Evolutionary conservation across 441 rosid genomes (phyloP).

Genomic region (Syzygium malaccense): DNA sequence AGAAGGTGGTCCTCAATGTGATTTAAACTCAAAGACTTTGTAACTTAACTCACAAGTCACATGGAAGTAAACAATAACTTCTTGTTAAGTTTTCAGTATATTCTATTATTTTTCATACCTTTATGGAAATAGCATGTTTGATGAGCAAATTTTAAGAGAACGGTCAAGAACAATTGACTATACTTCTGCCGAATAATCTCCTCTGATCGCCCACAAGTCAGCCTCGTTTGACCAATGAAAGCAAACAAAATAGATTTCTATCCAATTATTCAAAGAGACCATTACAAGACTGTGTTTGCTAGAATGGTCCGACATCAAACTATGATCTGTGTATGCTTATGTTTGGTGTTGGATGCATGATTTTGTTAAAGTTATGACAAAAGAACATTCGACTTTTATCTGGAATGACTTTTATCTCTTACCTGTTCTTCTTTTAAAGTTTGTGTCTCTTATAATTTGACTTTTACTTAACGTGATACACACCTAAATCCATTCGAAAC

Average conservation of each 20-base stretch:
- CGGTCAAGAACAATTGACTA: not conserved
- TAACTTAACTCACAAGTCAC: not conserved
- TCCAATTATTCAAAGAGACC: not conserved
- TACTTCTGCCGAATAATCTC: not conserved
- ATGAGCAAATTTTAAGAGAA: not conserved
- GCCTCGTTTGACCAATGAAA: not conserved
- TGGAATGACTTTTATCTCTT: not conserved
- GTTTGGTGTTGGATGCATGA: not conserved
- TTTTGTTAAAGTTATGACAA: not conserved
- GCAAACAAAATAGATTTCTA: not conserved
- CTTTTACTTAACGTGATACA: no score
- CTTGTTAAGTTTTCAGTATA: not conserved
- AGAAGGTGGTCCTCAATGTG: not conserved
- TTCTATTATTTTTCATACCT: not conserved
- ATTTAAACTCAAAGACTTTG: not conserved
- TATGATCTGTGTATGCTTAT: not conserved
- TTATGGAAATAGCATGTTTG: not conserved
- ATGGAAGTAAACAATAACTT: not conserved
- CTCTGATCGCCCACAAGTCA: not conserved
- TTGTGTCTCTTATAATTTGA: not conserved
- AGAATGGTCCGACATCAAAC: not conserved
- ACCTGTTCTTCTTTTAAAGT: not conserved
- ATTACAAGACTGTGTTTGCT: not conserved
- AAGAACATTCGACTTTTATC: not conserved
- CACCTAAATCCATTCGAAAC: no score